Evolutionary conservation across 2,329 filamentous ascomycete species (phyloP).

Genomic region (Neofusicoccum cordaticola): DNA sequence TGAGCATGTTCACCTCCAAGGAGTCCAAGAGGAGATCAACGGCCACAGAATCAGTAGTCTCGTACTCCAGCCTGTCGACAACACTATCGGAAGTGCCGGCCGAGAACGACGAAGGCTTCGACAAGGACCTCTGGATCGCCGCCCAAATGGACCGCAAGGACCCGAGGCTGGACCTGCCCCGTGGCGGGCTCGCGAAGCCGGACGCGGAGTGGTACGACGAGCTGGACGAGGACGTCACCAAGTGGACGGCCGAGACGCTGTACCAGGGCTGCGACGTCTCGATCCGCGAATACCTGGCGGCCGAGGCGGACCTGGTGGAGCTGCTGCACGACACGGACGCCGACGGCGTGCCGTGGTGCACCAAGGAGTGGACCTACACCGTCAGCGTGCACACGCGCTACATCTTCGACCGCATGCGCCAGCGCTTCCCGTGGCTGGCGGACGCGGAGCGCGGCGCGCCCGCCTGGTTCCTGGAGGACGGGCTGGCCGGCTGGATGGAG

Average conservation of each 20-base stretch:
- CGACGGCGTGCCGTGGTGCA: slow-evolving; percentile 9
- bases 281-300: slow-evolving; percentile 6
- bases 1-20: background rate
- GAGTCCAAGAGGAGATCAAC: background rate
- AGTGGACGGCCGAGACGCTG: background rate
- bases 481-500: slow-evolving; percentile 9
- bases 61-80: slow-evolving; percentile 5
- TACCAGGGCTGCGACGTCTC: slow-evolving; percentile 5
- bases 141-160: slow-evolving; percentile 1
- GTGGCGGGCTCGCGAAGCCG: slow-evolving; percentile 6
- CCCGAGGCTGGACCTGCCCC: background rate
- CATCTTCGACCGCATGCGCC: slow-evolving; percentile 1
- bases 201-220: slow-evolving; percentile 1
- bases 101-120: slow-evolving; percentile 2
- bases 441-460: background rate
- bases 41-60: background rate
- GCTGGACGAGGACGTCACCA: background rate
- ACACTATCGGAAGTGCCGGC: slow-evolving; percentile 1
- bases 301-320: slow-evolving; percentile 10
- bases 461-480: slow-evolving; percentile 3
- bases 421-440: background rate
- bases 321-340: slow-evolving; percentile 4
- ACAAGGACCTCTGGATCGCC: slow-evolving; percentile 10
- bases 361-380: slow-evolving; percentile 7
- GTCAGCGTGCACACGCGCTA: background rate